Base-by-base conservation (phyloP, 768 basidiomycete genomes). In the Macrolepiota dolichaula region DNA sequence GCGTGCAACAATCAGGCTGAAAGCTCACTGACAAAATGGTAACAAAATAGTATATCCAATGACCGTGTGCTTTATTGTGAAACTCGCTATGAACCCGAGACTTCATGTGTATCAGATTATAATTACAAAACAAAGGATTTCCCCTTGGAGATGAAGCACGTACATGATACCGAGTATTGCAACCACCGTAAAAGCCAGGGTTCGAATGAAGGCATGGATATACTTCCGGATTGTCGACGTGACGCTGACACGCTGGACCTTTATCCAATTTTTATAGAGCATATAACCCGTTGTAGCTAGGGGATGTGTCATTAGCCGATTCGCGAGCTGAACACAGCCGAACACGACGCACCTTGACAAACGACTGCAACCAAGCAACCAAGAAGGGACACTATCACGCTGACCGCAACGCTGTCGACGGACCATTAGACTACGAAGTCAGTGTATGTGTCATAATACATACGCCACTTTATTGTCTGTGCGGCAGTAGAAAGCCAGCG, bases 251-350 rank as follows among this genome's bases (percentile, higher is more conserved):
- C 51, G 53, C n/a, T 60, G 38, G 11, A 46, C 42, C 27, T 24
- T 42, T n/a, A 60, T 52, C 59, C 59, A 60, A 19, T 60, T 60
- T 3, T n/a, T 35, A 35, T 60, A 60, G 24, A 60, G 59, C n/a
- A 53, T 13, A 40, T 51, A 46, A 37, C 51, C 59, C 15, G 59
- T 60, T 6, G 59, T 42, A 35, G 40, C 59, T 60, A 19, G 15
- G 17, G 32, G 36, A 24, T 27, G 19, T 25, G 22, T 25, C 17
- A 11, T 35, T 24, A 53, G 38, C 15, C 0, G 7, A 46, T 32
- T 2, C 29, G 38, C 17, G 10, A 2, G 5, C 27, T 9, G 32
- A 36, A 37, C 19, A 3, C n/a, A 15, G 46, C 24, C 19, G 12
- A 46, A 53, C 25, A 15, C 6, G 35, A 13, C 19, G 1, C 37